Percentiles rank a stretch among this genome's conserved stretches.
Evolutionary conservation across 2,329 filamentous ascomycete species (phyloP).

Genomic region (Cladosporium sp.): DNA sequence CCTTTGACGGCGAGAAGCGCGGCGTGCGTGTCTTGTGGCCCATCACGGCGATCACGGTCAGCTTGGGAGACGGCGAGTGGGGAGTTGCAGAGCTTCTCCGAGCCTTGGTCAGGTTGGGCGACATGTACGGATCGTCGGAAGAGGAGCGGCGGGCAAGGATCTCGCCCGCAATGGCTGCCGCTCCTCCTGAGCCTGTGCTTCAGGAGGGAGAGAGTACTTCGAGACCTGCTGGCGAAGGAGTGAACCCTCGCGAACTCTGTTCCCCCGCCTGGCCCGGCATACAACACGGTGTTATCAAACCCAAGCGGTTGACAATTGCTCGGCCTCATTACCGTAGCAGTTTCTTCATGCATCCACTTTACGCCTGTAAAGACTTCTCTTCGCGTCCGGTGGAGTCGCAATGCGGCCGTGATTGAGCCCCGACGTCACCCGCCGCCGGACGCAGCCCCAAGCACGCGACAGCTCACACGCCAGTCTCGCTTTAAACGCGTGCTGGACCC

Average conservation of each 20-base stretch:
- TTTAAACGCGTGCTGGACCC: conserved; percentile 2
- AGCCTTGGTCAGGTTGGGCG: neutral
- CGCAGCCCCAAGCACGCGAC: conserved; percentile 3
- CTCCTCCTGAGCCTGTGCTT: no score
- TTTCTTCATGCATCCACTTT: conserved; percentile 20
- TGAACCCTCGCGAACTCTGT: no score
- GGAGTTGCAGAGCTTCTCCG: neutral
- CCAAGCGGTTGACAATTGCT: no score
- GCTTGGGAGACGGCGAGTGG: neutral
- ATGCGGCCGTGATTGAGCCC: neutral
- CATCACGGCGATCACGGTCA: neutral
- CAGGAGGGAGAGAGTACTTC: no score
- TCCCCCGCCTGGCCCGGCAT: no score
- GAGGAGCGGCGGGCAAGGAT: no score
- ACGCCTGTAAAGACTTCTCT: conserved; percentile 11
- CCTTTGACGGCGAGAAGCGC: neutral
- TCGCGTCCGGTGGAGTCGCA: conserved; percentile 3
- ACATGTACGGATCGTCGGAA: no score
- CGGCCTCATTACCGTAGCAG: conserved; percentile 17
- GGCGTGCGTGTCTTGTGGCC: neutral
- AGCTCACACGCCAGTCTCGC: conserved; percentile 6
- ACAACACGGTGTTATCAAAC: no score
- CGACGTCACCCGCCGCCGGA: conserved; percentile 3
- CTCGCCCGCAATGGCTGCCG: no score
- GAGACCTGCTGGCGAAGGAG: no score